Evolutionary conservation across 495 filamentous ascomycete species (phyloP).

Genomic region (Aspergillus diversus): DNA sequence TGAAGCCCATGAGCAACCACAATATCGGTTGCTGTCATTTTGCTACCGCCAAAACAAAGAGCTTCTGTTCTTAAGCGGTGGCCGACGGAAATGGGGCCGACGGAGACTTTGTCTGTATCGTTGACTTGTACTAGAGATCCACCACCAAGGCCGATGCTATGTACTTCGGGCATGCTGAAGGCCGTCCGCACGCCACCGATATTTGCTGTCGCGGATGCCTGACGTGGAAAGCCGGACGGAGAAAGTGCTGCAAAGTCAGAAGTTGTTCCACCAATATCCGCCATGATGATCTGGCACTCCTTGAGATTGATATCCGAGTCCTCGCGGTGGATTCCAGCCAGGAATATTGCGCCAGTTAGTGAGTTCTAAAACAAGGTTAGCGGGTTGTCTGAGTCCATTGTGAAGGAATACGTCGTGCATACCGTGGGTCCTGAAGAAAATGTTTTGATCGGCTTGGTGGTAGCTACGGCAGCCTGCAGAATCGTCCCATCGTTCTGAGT

Average conservation of each 20-base stretch:
- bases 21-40: not conserved
- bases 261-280: not conserved
- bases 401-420: not conserved
- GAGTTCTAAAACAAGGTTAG: not conserved
- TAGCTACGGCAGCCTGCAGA: not conserved
- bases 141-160: not conserved
- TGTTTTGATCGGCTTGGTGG: not conserved
- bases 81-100: not conserved
- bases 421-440: slow-evolving; percentile 6
- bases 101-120: not conserved
- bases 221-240: not conserved
- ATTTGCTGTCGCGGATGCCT: not conserved
- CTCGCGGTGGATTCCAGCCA: not conserved
- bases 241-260: not conserved
- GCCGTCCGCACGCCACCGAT: not conserved
- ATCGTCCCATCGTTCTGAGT: slow-evolving; percentile 7
- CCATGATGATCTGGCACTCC: not conserved
- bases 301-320: not conserved
- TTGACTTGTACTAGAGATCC: not conserved
- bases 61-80: not conserved
- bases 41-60: not conserved
- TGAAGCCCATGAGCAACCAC: not conserved
- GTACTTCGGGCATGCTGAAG: not conserved
- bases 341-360: not conserved
- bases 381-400: not conserved